phyloP scores from a whole-genome alignment of 2,329 filamentous ascomycete species.

The Stagonosporopsis cucurbitacearum region DNA sequence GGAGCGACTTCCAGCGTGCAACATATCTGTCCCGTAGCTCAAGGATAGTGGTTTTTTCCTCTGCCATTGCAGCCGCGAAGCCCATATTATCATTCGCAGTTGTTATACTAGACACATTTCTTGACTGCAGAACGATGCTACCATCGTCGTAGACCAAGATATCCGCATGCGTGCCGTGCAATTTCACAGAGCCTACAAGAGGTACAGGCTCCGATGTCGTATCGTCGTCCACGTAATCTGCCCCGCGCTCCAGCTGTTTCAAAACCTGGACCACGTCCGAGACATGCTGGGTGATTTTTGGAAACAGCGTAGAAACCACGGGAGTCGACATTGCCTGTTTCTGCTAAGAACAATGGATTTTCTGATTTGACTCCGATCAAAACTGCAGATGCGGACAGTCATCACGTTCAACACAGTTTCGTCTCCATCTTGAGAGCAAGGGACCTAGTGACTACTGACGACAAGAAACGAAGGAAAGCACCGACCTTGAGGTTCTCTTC shows the following conservation, averaged over 20 bases:
- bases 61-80: constrained; percentile 33
- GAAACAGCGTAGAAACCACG: constrained; percentile 32
- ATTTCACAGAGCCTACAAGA: constrained; percentile 40
- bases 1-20: constrained; percentile 27
- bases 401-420: background rate
- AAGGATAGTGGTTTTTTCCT: constrained; percentile 22
- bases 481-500: too few relatives aligned
- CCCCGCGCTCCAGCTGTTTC: constrained; percentile 16
- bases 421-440: background rate
- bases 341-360: too few relatives aligned
- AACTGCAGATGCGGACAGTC: background rate
- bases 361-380: background rate
- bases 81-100: constrained; percentile 31
- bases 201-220: constrained; percentile 19
- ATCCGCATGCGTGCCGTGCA: constrained; percentile 45
- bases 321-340: constrained; percentile 17
- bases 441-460: background rate
- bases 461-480: background rate
- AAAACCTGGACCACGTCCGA: constrained; percentile 25
- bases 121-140: constrained; percentile 34
- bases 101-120: constrained; percentile 28
- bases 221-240: constrained; percentile 8
- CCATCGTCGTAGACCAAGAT: constrained; percentile 34
- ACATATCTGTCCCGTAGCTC: constrained; percentile 27
- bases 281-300: constrained; percentile 40